phyloP scores from a whole-genome alignment of 352 stramenopile species.

The Aphanomyces cochlioides region DNA sequence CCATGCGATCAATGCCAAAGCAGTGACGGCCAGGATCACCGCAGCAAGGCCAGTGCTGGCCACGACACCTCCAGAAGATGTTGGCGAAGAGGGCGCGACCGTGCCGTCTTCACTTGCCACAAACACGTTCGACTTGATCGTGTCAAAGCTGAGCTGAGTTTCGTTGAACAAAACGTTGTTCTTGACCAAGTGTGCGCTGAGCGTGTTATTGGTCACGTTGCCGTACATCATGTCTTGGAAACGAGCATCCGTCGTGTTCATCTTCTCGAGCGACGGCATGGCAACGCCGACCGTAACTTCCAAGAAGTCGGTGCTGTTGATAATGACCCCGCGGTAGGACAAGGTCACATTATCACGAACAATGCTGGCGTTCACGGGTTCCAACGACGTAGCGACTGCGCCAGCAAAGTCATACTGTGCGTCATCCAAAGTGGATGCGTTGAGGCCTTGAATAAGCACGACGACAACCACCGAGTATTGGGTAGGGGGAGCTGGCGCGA shows the following conservation, averaged over 20 bases:
- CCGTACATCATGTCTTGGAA: constrained; percentile 21
- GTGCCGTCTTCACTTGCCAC: not conserved
- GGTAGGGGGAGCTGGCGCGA: not conserved
- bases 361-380: not conserved
- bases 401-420: constrained; percentile 17
- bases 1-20: not conserved
- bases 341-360: constrained; percentile 9
- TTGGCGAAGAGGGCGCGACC: not conserved
- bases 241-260: constrained; percentile 13
- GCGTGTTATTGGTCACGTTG: constrained; percentile 5
- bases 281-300: constrained; percentile 15
- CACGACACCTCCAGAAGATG: not conserved
- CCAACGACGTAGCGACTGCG: not conserved
- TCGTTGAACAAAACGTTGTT: constrained; percentile 14
- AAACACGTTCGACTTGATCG: constrained; percentile 17
- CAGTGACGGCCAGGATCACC: not conserved
- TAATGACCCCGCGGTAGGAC: constrained; percentile 2
- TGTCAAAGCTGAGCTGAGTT: constrained; percentile 14
- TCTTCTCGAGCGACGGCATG: not conserved
- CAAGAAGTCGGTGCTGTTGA: constrained; percentile 23
- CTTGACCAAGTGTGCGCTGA: not conserved
- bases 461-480: constrained; percentile 13
- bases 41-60: not conserved
- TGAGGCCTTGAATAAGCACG: constrained; percentile 22
- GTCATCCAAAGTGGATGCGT: constrained; percentile 1